Percentiles rank a stretch among this genome's conserved stretches.
These are phyloP conservation scores for Zoysia pacifica DNA, from an alignment of 176 grass and related monocot species.

Conservation along the genomic window DNA sequence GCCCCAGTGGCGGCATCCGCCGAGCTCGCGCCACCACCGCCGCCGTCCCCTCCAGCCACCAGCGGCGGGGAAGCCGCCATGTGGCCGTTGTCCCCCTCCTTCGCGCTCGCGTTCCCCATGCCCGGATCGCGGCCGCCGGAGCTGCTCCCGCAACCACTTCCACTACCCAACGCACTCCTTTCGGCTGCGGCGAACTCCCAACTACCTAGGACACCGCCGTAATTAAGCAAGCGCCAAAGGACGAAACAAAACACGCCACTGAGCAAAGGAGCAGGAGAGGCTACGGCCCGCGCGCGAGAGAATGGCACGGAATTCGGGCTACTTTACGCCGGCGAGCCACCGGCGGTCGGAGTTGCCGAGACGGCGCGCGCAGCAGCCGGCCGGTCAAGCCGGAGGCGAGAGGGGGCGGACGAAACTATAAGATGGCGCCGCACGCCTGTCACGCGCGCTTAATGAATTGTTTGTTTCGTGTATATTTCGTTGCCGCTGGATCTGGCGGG, in stretches of 20 bases:
- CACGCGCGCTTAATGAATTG: not conserved
- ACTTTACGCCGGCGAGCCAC: constrained; percentile 2
- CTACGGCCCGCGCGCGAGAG: not conserved
- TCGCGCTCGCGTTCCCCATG: constrained; percentile 78
- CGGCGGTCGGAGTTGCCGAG: not conserved
- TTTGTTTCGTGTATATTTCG: not conserved
- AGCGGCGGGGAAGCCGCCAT: constrained; percentile 26
- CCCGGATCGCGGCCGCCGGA: constrained; percentile 7
- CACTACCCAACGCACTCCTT: not conserved
- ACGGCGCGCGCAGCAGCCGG: constrained; percentile 35
- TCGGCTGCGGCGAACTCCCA: not conserved
- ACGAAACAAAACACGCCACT: not conserved
- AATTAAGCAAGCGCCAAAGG: constrained; percentile 7
- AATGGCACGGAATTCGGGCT: not conserved
- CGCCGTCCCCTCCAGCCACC: not conserved
- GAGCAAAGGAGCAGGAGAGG: not conserved
- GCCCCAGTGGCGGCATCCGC: not conserved
- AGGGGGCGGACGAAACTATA: constrained; percentile 20
- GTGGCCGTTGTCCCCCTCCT: constrained; percentile 61
- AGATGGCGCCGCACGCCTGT: constrained; percentile 12
- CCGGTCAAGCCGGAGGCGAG: constrained; percentile 26
- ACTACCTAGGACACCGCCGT: not conserved
- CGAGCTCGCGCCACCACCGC: constrained; percentile 8
- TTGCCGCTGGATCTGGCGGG: constrained; percentile 8
- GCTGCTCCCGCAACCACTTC: not conserved